Evolutionary conservation across 129 eudicot genomes (phyloP).

Genomic region (Oenanthe sinensis): DNA sequence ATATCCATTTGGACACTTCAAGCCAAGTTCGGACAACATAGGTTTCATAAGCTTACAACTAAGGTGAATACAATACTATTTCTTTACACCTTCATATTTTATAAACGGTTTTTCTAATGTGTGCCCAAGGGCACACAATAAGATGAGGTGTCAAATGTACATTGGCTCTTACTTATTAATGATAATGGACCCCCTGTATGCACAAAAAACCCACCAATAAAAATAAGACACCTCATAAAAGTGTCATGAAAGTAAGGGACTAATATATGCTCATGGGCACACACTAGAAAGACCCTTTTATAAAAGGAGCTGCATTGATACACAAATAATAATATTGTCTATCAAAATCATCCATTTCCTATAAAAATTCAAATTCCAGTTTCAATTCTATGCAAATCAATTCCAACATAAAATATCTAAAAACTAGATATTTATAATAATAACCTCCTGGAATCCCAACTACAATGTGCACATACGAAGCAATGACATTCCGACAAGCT

Average conservation of each 20-base stretch:
- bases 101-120: no score
- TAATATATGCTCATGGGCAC: no score
- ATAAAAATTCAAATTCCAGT: not conserved
- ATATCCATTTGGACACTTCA: not conserved
- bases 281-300: no score
- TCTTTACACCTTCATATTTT: not conserved
- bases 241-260: no score
- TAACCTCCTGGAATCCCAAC: no score
- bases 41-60: not conserved
- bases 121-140: no score
- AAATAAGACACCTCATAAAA: no score
- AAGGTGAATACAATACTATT: not conserved
- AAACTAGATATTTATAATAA: not conserved
- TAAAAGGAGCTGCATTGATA: not conserved
- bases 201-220: no score
- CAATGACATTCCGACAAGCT: not conserved
- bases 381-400: not conserved
- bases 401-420: not conserved
- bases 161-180: no score
- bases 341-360: not conserved
- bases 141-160: no score
- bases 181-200: no score
- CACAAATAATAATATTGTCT: not conserved
- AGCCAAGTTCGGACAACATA: not conserved
- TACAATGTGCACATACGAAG: not conserved